phyloP scores from a whole-genome alignment of 371 early-diverging fungal genomes.

The Saksenaea oblongispora region DNA sequence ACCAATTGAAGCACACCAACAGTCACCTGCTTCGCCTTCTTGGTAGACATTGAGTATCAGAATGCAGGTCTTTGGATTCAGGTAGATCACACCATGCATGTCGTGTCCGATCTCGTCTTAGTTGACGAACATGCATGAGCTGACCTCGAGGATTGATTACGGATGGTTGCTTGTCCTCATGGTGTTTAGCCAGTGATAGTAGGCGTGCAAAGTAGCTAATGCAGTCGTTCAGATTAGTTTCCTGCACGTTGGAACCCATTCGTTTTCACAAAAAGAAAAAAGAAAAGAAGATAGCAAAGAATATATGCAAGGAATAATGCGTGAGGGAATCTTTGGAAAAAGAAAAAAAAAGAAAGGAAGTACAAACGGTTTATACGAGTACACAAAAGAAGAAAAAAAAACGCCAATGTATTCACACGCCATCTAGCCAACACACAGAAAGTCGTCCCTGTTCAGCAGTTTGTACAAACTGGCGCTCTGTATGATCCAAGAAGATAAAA shows the following conservation, averaged over 20 bases:
- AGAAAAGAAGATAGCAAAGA: neutral
- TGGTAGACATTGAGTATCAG: no score
- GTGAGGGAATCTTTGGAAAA: neutral
- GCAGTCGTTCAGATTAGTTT: neutral
- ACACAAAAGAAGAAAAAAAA: neutral
- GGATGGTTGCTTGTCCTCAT: neutral
- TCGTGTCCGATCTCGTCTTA: neutral
- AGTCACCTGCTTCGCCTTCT: no score
- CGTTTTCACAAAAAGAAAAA: neutral
- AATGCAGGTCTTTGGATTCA: neutral
- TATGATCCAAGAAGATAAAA: neutral
- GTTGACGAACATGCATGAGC: constrained; percentile 5
- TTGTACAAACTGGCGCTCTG: neutral
- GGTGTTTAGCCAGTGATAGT: neutral
- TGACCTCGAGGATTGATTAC: constrained; percentile 6
- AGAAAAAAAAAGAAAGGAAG: neutral
- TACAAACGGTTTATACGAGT: no score
- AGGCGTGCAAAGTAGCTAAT: neutral
- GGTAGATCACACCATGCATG: constrained; percentile 8
- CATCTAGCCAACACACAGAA: neutral
- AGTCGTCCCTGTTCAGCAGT: neutral
- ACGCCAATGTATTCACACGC: neutral
- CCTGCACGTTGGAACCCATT: neutral
- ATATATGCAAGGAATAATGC: no score
- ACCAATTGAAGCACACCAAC: no score